phyloP scores from a whole-genome alignment of 441 rosid species.

The Croton setiger region DNA sequence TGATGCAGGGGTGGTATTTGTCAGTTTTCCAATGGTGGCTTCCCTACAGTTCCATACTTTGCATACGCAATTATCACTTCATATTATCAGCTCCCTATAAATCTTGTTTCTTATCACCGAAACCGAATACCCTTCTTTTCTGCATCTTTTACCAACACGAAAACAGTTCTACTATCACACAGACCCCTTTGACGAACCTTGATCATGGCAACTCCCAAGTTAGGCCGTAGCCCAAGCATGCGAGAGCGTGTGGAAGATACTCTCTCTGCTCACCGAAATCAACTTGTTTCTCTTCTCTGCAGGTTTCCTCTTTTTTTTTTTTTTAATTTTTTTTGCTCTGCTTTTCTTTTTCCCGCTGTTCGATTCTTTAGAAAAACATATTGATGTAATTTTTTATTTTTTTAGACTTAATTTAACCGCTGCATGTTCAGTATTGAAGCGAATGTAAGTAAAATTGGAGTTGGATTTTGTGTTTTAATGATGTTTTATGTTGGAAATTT shows the following conservation, averaged over 20 bases:
- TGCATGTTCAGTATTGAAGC: too few relatives aligned
- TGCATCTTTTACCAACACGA: not conserved
- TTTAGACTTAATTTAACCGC: too few relatives aligned
- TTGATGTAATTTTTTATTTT: too few relatives aligned
- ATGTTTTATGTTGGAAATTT: constrained; percentile 1
- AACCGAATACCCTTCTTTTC: not conserved
- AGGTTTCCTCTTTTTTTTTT: too few relatives aligned
- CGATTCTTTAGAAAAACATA: not conserved
- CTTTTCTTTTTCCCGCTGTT: constrained; percentile 2
- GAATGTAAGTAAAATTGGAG: not conserved
- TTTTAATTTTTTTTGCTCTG: too few relatives aligned
- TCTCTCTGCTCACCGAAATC: constrained; percentile 81
- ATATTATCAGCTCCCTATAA: not conserved
- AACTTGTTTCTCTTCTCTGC: constrained; percentile 88
- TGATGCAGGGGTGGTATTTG: not conserved
- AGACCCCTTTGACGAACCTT: not conserved
- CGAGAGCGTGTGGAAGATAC: constrained; percentile 87
- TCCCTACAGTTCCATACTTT: not conserved
- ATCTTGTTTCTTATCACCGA: not conserved
- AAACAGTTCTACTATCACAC: not conserved
- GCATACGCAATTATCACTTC: not conserved
- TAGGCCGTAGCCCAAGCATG: constrained; percentile 62
- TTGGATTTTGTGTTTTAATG: not conserved
- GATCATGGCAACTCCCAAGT: constrained; percentile 37
- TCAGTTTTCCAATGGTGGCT: not conserved